These are phyloP conservation scores for Thelonectria discophora DNA, from an alignment of 2,329 filamentous ascomycete species.

Conservation along the genomic window DNA sequence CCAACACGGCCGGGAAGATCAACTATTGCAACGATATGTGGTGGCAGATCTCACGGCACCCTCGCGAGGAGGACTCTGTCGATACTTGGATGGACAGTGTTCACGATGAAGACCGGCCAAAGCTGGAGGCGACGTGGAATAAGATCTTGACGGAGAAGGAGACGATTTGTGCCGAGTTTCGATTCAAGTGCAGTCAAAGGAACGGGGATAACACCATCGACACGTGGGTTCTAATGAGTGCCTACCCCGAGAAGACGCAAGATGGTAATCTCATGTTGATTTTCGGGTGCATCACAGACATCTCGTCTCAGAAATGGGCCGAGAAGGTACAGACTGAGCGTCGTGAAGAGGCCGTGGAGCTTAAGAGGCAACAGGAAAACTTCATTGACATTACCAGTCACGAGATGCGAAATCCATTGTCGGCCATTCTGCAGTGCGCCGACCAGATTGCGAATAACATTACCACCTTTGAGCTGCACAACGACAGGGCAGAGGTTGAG, in stretches of 20 bases:
- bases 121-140: slow-evolving; percentile 69
- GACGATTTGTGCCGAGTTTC: slow-evolving; percentile 75
- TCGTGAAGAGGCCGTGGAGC: slow-evolving; percentile 81
- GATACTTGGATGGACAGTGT: slow-evolving; percentile 79
- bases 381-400: slow-evolving; percentile 80
- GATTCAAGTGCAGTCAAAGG: slow-evolving; percentile 75
- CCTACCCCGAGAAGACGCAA: slow-evolving; percentile 74
- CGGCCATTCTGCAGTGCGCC: slow-evolving; percentile 78
- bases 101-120: slow-evolving; percentile 69
- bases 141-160: slow-evolving; percentile 68
- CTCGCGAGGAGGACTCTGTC: slow-evolving; percentile 64
- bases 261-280: slow-evolving; percentile 75
- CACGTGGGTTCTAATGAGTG: slow-evolving; percentile 81
- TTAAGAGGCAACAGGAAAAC: slow-evolving; percentile 77
- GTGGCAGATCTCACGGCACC: slow-evolving; percentile 75
- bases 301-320: slow-evolving; percentile 85
- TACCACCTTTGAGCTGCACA: slow-evolving; percentile 50
- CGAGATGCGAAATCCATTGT: slow-evolving; percentile 80
- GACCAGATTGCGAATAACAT: slow-evolving; percentile 72
- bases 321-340: slow-evolving; percentile 81
- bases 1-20: slow-evolving; percentile 74
- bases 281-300: slow-evolving; percentile 85
- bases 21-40: slow-evolving; percentile 85
- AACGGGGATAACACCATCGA: slow-evolving; percentile 68
- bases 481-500: slow-evolving; percentile 55